These are phyloP conservation scores for Russula emetica DNA, from an alignment of 768 basidiomycete genomes.

Conservation along the genomic window DNA sequence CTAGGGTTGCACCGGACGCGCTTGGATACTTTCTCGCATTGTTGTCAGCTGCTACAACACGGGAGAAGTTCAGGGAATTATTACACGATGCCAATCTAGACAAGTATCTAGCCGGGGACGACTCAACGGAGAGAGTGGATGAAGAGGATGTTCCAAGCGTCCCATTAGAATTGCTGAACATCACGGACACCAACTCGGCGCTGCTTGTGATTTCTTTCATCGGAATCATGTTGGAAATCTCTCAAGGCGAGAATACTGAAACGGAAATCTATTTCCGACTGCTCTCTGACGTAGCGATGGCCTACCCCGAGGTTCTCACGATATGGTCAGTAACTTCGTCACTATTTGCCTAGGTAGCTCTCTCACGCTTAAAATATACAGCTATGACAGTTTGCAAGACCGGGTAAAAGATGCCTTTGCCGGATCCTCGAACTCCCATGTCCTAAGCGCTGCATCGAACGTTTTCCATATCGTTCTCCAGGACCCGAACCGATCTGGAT, in stretches of 20 bases:
- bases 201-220: slow-evolving; percentile 72
- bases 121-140: slow-evolving; percentile 40
- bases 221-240: slow-evolving; percentile 66
- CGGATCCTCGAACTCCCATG: slow-evolving; percentile 63
- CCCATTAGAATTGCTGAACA: slow-evolving; percentile 54
- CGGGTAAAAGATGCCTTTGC: slow-evolving; percentile 69
- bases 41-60: slow-evolving; percentile 61
- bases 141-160: slow-evolving; percentile 47
- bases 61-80: slow-evolving; percentile 52
- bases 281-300: slow-evolving; percentile 62
- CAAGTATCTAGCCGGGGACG: slow-evolving; percentile 42
- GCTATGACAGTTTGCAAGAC: slow-evolving; percentile 74
- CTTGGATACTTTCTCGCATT: slow-evolving; percentile 79
- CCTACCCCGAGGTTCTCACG: slow-evolving; percentile 67
- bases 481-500: slow-evolving; percentile 44
- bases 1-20: slow-evolving; percentile 52
- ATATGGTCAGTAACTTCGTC: slow-evolving; percentile 53
- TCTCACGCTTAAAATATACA: slow-evolving; percentile 32
- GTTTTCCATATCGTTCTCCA: slow-evolving; percentile 68
- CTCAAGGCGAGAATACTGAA: slow-evolving; percentile 77
- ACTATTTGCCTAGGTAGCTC: background rate
- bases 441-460: slow-evolving; percentile 67
- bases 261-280: slow-evolving; percentile 75
- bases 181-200: slow-evolving; percentile 58
- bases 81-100: slow-evolving; percentile 60